Conservation (phyloP, 2,329 filamentous ascomycete genomes). For the Cryphonectria japonica region DNA sequence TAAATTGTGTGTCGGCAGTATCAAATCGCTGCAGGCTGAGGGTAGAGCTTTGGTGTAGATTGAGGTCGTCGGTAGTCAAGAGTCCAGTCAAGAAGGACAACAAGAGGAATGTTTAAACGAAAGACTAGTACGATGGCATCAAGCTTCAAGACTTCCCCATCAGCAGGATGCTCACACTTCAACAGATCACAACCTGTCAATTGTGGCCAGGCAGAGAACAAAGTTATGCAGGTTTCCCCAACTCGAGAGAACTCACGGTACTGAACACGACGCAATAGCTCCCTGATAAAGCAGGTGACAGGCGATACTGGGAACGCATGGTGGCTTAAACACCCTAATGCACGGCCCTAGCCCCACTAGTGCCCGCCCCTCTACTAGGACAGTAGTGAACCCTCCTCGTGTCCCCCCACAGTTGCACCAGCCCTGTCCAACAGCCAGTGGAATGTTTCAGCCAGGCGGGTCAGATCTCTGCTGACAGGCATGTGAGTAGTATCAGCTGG, state of each 20-base stretch:
- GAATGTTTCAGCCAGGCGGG: slow-evolving; percentile 13
- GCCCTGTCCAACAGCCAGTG: slow-evolving; percentile 2
- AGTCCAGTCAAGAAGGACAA: not conserved
- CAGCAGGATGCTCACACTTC: slow-evolving; percentile 3
- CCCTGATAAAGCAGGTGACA: slow-evolving; percentile 17
- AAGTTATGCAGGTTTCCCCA: not conserved
- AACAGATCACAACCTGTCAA: not conserved
- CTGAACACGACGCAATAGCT: slow-evolving; percentile 17
- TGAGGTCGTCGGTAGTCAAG: not conserved
- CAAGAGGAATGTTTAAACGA: not conserved
- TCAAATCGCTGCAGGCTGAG: not conserved
- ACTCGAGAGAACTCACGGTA: not conserved
- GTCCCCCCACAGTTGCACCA: slow-evolving; percentile 2
- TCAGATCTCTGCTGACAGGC: not conserved
- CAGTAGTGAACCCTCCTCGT: not conserved
- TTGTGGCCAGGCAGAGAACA: not conserved
- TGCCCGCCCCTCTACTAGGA: not conserved
- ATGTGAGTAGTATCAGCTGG: slow-evolving; percentile 8
- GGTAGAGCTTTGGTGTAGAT: not conserved
- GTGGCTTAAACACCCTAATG: not conserved
- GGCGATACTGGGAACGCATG: slow-evolving; percentile 3
- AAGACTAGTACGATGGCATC: slow-evolving; percentile 8
- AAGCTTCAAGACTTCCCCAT: slow-evolving; percentile 16
- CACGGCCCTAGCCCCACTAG: slow-evolving; percentile 16
- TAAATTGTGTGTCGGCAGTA: slow-evolving; percentile 30